These are phyloP conservation scores for Moniliella sp. DNA, from an alignment of 1,284 basidiomycete genomes.

Conservation along the genomic window DNA sequence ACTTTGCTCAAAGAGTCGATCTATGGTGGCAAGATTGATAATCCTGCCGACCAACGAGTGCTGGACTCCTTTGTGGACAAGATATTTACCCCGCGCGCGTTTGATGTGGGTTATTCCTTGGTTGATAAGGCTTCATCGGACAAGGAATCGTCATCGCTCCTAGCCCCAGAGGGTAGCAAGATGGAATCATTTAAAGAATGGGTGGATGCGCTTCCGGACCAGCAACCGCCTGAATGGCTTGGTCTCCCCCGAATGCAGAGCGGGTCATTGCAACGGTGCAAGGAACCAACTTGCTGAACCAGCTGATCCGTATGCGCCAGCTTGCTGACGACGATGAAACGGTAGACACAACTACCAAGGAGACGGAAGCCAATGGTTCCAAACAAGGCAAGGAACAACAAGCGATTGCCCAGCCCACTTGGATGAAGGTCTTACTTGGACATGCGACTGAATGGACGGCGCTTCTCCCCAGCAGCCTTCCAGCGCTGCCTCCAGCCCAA, in stretches of 20 bases:
- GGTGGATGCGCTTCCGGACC: conserved; percentile 21
- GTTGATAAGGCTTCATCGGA: conserved; percentile 12
- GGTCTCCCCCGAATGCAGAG: conserved; percentile 25
- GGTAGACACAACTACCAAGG: conserved; percentile 1
- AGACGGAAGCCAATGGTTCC: neutral
- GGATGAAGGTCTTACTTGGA: conserved; percentile 20
- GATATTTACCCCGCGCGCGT: conserved; percentile 24
- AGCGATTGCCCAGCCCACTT: conserved; percentile 13
- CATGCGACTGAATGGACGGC: conserved; percentile 16
- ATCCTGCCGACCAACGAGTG: conserved; percentile 20
- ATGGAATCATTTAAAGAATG: conserved; percentile 26
- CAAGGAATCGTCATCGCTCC: no score
- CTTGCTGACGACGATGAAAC: conserved; percentile 22
- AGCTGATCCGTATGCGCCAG: conserved; percentile 24
- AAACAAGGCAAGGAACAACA: no score
- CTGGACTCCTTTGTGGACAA: conserved; percentile 28
- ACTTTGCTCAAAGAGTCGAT: conserved; percentile 24
- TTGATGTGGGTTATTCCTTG: conserved; percentile 20
- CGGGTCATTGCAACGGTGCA: conserved; percentile 24
- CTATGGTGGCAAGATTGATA: conserved; percentile 31
- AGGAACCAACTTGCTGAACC: conserved; percentile 14
- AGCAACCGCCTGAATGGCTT: conserved; percentile 30
- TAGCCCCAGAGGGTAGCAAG: conserved; percentile 25
- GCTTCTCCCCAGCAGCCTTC: neutral
- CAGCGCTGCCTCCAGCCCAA: no score